A percentile compares a stretch with the other conserved stretches of the same genome.
phyloP scores from a whole-genome alignment of 352 stramenopile species.

The Phytophthora crassamura region DNA sequence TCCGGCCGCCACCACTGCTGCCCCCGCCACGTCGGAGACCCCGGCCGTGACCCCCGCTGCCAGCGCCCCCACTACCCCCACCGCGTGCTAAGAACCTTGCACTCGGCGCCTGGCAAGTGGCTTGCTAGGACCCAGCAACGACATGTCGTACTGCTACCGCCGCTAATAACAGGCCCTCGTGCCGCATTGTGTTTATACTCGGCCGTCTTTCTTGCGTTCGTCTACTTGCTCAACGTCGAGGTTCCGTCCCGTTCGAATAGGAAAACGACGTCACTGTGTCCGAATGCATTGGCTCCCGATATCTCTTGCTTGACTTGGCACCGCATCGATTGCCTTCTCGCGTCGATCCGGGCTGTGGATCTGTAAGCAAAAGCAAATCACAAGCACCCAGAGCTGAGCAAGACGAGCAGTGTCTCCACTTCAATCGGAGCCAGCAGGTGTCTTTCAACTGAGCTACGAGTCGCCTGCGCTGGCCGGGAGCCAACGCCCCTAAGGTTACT shows the following conservation, averaged over 20 bases:
- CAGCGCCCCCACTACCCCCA: conserved; percentile 22
- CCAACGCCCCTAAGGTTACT: background rate
- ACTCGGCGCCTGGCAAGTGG: conserved; percentile 16
- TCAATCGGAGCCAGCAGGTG: no score
- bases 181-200: conserved; percentile 28
- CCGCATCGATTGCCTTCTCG: no score
- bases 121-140: conserved; percentile 28
- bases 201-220: background rate
- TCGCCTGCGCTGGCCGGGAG: background rate
- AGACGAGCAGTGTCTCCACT: no score
- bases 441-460: no score
- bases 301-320: no score
- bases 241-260: conserved; percentile 13
- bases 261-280: background rate
- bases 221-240: no score
- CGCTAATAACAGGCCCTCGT: conserved; percentile 34
- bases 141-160: conserved; percentile 23
- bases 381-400: no score
- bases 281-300: no score
- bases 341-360: no score
- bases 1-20: background rate
- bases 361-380: no score
- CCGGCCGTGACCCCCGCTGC: conserved; percentile 8
- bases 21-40: background rate
- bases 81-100: conserved; percentile 29